Evolutionary conservation across 495 filamentous ascomycete species (phyloP).

Genomic region (Penicillium mononematosum): DNA sequence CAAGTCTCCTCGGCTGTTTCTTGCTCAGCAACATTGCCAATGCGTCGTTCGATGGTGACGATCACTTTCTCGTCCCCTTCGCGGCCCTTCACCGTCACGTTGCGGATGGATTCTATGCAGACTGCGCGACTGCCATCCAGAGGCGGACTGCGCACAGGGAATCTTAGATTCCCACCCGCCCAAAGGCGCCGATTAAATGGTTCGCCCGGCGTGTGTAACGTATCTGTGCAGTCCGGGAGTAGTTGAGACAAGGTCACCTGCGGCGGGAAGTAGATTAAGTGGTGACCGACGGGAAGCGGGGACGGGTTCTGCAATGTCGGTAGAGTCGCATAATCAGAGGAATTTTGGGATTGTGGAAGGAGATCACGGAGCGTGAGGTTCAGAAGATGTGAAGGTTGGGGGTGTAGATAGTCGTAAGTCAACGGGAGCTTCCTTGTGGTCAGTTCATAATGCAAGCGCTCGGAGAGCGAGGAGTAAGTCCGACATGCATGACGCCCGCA

Average conservation of each 20-base stretch:
- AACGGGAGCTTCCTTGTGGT: slow-evolving; percentile 53
- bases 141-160: slow-evolving; percentile 24
- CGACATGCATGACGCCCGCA: slow-evolving; percentile 13
- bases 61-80: slow-evolving; percentile 59
- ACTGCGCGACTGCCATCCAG: slow-evolving; percentile 53
- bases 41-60: slow-evolving; percentile 55
- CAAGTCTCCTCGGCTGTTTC: slow-evolving; percentile 38
- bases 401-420: slow-evolving; percentile 63
- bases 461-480: slow-evolving; percentile 29
- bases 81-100: slow-evolving; percentile 56
- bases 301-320: slow-evolving; percentile 37
- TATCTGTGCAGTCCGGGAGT: slow-evolving; percentile 72
- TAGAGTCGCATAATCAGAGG: slow-evolving; percentile 19
- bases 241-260: slow-evolving; percentile 55
- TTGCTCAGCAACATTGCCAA: slow-evolving; percentile 39
- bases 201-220: slow-evolving; percentile 61
- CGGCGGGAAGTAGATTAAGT: slow-evolving; percentile 72
- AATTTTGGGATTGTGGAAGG: slow-evolving; percentile 35
- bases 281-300: slow-evolving; percentile 50
- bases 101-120: slow-evolving; percentile 64
- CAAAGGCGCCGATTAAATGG: slow-evolving; percentile 74
- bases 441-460: slow-evolving; percentile 34
- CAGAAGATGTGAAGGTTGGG: slow-evolving; percentile 64
- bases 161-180: slow-evolving; percentile 63
- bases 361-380: slow-evolving; percentile 60